A percentile compares a stretch with the other conserved stretches of the same genome.
These are phyloP conservation scores for Bryoglossum gracile DNA, from an alignment of 495 filamentous ascomycete genomes.

Conservation along the genomic window DNA sequence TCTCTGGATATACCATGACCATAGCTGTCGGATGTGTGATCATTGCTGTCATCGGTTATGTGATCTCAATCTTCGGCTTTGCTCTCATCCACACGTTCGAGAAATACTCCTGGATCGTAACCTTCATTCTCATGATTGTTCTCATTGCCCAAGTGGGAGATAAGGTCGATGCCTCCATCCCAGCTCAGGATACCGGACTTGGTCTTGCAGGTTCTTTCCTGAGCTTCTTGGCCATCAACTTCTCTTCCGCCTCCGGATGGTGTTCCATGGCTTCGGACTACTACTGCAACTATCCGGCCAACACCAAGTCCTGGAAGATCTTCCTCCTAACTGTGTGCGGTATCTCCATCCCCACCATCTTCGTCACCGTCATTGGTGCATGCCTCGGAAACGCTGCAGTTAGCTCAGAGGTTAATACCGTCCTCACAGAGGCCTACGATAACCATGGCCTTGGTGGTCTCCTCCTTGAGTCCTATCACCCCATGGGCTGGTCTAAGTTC, in stretches of 20 bases:
- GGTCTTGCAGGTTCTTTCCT: conserved; percentile 40
- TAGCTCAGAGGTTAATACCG: conserved; percentile 36
- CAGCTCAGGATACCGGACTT: conserved; percentile 15
- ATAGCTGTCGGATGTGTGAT: conserved; percentile 39
- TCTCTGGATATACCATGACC: conserved; percentile 40
- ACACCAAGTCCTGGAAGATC: conserved; percentile 45
- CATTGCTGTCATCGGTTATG: conserved; percentile 42
- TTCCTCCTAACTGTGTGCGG: conserved; percentile 44
- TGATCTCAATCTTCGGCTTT: conserved; percentile 54
- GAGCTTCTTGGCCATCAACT: conserved; percentile 47
- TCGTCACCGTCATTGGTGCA: conserved; percentile 48
- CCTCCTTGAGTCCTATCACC: conserved; percentile 46
- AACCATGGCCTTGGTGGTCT: conserved; percentile 52
- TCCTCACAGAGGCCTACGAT: conserved; percentile 33
- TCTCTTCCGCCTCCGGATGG: conserved; percentile 53
- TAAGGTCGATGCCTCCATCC: conserved; percentile 37
- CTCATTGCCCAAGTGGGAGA: conserved; percentile 40
- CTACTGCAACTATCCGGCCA: conserved; percentile 57
- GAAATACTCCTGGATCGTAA: conserved; percentile 53
- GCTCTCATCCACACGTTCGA: conserved; percentile 51
- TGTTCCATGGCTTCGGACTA: conserved; percentile 54
- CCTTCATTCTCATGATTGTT: conserved; percentile 44
- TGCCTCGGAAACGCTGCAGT: conserved; percentile 45
- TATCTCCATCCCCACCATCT: conserved; percentile 45
- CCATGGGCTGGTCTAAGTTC: conserved; percentile 52